Evolutionary conservation across 2,329 filamentous ascomycete genomes (phyloP).

Genomic region (Fusarium nematophilum): DNA sequence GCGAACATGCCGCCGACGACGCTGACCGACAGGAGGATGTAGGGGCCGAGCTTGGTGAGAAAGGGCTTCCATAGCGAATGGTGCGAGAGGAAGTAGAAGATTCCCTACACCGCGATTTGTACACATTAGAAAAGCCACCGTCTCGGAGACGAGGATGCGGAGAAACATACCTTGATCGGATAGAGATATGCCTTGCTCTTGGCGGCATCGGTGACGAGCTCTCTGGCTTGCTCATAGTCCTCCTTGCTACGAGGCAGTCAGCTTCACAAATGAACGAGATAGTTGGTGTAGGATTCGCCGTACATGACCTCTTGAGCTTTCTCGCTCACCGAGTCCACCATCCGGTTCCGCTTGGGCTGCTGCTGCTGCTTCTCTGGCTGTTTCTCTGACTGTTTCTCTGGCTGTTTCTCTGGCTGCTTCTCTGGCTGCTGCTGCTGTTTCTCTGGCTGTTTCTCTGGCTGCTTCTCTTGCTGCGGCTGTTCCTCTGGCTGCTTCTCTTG

Average conservation of each 20-base stretch:
- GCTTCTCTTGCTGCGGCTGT: not conserved
- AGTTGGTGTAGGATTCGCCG: not conserved
- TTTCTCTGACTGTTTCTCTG: not conserved
- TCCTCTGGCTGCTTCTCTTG: slow-evolving; percentile 40
- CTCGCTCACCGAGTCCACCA: slow-evolving; percentile 54
- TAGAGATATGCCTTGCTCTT: slow-evolving; percentile 86
- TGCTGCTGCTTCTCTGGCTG: slow-evolving; percentile 5
- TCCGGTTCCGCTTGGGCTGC: slow-evolving; percentile 44
- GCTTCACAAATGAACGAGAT: slow-evolving; percentile 5
- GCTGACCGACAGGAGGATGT: slow-evolving; percentile 75
- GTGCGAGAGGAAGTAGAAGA: slow-evolving; percentile 69
- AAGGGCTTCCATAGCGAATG: slow-evolving; percentile 69
- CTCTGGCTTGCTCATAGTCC: slow-evolving; percentile 75
- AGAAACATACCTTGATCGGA: slow-evolving; percentile 72
- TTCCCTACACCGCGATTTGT: slow-evolving; percentile 56
- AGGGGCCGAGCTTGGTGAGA: slow-evolving; percentile 65
- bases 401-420: not conserved
- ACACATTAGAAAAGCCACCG: slow-evolving; percentile 13
- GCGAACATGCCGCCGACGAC: slow-evolving; percentile 87
- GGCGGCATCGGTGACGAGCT: slow-evolving; percentile 74
- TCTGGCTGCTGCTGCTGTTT: not conserved
- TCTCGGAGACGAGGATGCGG: not conserved
- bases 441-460: not conserved
- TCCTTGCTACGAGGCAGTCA: slow-evolving; percentile 62
- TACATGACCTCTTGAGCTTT: slow-evolving; percentile 65